These are phyloP conservation scores for Saccharomycopsis javanensis DNA, from an alignment of 805 yeast species.

Conservation along the genomic window DNA sequence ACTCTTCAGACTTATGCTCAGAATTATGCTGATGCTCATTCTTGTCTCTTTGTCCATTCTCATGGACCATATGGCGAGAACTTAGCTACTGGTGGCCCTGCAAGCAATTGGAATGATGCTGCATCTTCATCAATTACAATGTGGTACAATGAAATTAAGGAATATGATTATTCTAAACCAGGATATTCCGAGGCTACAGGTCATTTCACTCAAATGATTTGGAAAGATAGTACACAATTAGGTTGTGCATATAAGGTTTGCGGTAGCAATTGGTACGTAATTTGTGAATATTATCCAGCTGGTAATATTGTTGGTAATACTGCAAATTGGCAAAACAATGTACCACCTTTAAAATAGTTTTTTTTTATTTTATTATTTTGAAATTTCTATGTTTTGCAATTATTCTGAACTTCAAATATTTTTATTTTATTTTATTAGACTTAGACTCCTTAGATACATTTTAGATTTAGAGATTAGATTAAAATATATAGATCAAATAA, in stretches of 20 bases:
- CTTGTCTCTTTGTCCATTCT: conserved; percentile 54
- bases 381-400: no score
- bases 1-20: conserved; percentile 46
- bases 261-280: conserved; percentile 43
- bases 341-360: background rate
- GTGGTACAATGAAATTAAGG: conserved; percentile 60
- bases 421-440: no score
- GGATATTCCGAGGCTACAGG: conserved; percentile 45
- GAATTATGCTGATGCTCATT: conserved; percentile 43
- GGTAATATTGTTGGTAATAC: conserved; percentile 52
- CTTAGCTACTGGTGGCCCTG: conserved; percentile 55
- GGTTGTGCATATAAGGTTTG: conserved; percentile 71
- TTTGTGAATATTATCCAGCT: conserved; percentile 66
- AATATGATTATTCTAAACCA: conserved; percentile 43
- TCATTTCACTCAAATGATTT: conserved; percentile 73
- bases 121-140: conserved; percentile 49
- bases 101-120: conserved; percentile 25
- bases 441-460: no score
- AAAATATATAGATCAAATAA: no score
- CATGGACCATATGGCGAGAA: conserved; percentile 67
- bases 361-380: no score
- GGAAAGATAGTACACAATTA: conserved; percentile 50
- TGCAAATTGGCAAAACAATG: conserved; percentile 8
- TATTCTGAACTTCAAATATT: no score
- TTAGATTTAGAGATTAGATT: no score